phyloP scores from a whole-genome alignment of 179 eudicot genomes.

The Beta corolliflora region DNA sequence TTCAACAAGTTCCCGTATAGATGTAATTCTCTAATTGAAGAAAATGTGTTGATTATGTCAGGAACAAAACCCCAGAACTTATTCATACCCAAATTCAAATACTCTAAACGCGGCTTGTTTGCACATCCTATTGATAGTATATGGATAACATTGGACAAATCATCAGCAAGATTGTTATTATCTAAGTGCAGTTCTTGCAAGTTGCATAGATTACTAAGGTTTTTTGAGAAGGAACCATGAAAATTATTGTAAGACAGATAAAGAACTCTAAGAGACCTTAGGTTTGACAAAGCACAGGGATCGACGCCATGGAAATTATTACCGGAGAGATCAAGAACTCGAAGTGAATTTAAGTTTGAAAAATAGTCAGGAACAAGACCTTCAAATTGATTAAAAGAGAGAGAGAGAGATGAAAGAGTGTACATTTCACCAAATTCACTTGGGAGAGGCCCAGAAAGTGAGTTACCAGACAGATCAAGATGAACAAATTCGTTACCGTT shows the following conservation, averaged over 20 bases:
- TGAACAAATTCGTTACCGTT: not conserved
- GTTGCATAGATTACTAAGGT: not conserved
- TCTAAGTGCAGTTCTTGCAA: not conserved
- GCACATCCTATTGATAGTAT: too few relatives aligned
- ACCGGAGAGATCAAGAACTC: slow-evolving; percentile 5
- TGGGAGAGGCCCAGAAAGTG: not conserved
- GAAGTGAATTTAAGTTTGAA: not conserved
- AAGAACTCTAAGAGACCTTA: not conserved
- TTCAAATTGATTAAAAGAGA: slow-evolving; percentile 7
- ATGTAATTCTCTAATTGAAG: too few relatives aligned
- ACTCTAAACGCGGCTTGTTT: too few relatives aligned
- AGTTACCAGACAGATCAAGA: not conserved
- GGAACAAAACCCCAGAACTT: too few relatives aligned
- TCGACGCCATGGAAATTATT: slow-evolving; percentile 19
- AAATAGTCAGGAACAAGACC: slow-evolving; percentile 18
- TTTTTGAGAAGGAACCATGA: not conserved
- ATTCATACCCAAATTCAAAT: too few relatives aligned
- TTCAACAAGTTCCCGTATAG: too few relatives aligned
- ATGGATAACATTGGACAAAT: too few relatives aligned
- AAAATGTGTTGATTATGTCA: too few relatives aligned
- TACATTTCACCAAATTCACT: not conserved
- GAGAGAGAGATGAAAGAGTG: slow-evolving; percentile 12
- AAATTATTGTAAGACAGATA: not conserved
- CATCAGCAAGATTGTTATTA: not conserved
- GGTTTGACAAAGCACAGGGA: not conserved